phyloP scores from a whole-genome alignment of 73 alveolate species.

The Uronychia setigera region DNA sequence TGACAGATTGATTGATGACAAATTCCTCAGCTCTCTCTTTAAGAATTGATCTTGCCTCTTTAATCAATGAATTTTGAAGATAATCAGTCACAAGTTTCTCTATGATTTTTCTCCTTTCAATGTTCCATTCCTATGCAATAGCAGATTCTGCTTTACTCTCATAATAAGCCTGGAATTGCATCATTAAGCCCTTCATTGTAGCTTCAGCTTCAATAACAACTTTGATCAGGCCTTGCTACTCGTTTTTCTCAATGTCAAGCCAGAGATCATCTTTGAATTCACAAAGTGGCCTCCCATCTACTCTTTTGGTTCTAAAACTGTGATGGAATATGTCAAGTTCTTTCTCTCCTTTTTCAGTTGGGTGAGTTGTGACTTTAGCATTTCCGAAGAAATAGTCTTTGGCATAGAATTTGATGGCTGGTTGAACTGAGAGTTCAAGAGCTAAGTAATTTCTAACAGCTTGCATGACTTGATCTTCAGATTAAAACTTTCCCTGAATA shows the following conservation, averaged over 20 bases:
- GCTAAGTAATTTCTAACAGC: conserved; percentile 10
- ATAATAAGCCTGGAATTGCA: neutral
- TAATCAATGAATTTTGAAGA: conserved; percentile 11
- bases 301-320: conserved; percentile 50
- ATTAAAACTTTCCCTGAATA: neutral
- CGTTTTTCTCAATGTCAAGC: conserved; percentile 44
- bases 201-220: conserved; percentile 30
- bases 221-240: conserved; percentile 39
- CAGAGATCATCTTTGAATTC: conserved; percentile 35
- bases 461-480: conserved; percentile 4
- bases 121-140: conserved; percentile 19
- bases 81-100: conserved; percentile 7
- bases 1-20: conserved; percentile 28
- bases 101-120: conserved; percentile 1
- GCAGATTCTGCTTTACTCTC: neutral
- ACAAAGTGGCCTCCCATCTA: conserved; percentile 16
- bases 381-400: conserved; percentile 22
- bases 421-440: conserved; percentile 26
- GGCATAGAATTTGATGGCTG: conserved; percentile 22
- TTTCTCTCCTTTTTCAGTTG: conserved; percentile 67
- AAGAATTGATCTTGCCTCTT: conserved; percentile 29
- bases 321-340: conserved; percentile 61
- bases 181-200: neutral
- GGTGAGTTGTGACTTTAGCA: conserved; percentile 47
- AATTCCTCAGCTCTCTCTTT: conserved; percentile 30